These are phyloP conservation scores for Penicillium silybi DNA, from an alignment of 495 filamentous ascomycete species.

Conservation along the genomic window DNA sequence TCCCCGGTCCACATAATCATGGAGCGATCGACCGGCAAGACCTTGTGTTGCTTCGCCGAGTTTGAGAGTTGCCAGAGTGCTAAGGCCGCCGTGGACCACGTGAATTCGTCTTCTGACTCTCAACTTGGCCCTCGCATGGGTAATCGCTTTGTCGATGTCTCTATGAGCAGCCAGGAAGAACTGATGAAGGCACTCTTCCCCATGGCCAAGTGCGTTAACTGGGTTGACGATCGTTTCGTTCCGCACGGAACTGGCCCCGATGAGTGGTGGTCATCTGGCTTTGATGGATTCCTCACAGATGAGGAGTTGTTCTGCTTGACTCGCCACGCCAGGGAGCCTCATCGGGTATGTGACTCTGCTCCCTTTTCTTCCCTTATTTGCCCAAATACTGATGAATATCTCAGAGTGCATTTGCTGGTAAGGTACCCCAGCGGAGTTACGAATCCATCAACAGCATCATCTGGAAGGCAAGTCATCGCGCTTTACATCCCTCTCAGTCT, in stretches of 20 bases:
- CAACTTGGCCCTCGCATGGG: slow-evolving; percentile 56
- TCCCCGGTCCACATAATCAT: slow-evolving; percentile 78
- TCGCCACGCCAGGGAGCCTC: slow-evolving; percentile 64
- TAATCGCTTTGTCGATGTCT: slow-evolving; percentile 59
- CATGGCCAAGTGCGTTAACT: slow-evolving; percentile 57
- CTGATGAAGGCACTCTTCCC: slow-evolving; percentile 70
- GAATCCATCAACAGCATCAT: slow-evolving; percentile 74
- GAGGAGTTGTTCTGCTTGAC: slow-evolving; percentile 67
- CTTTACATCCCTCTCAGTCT: background rate
- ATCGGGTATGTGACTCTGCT: slow-evolving; percentile 51
- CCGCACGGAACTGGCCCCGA: slow-evolving; percentile 41
- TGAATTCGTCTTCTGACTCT: slow-evolving; percentile 41
- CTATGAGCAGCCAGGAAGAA: slow-evolving; percentile 53
- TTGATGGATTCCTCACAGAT: slow-evolving; percentile 62
- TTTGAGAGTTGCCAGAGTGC: slow-evolving; percentile 55
- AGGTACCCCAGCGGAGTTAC: slow-evolving; percentile 67
- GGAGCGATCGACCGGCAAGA: slow-evolving; percentile 75
- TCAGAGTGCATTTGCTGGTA: slow-evolving; percentile 60
- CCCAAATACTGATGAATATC: slow-evolving; percentile 6
- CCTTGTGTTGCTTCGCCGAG: slow-evolving; percentile 72
- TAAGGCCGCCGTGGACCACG: slow-evolving; percentile 29
- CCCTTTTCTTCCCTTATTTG: background rate
- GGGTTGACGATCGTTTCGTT: slow-evolving; percentile 38
- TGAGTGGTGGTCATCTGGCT: slow-evolving; percentile 56
- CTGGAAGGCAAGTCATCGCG: slow-evolving; percentile 51